Base-by-base conservation (phyloP, 306 rosid genomes). In the Acacia melanoxylon region DNA sequence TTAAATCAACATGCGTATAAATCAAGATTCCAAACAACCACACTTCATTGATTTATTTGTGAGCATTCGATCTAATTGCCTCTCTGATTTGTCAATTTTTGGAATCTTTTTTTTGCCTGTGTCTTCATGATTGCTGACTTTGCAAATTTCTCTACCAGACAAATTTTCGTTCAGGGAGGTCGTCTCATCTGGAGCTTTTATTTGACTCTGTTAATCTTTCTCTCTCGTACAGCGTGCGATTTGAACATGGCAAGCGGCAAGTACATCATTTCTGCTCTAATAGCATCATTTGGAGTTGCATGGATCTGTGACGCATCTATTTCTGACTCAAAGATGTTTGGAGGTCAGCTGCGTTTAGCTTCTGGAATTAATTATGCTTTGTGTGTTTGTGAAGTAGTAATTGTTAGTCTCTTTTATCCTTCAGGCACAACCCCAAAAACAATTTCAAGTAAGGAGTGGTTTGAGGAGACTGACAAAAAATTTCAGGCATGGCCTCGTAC, bases 401-500 rank as follows among this genome's bases (percentile, higher is more conserved):
- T 62, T 81, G 59, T 44, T 45, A 35, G 12, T 25, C 37, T 74
- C 29, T 68, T 59, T 77, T 37, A 37, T 78, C 67, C 74, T 85
- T 70, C 90, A 95, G 98, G 98, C 54, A 74, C 89, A 13, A 91
- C 89, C 68, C 91, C 97, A 0, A 31, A 41, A 16, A 93, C 97
- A 22, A 87, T 93, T 85, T 67, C 90, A n/a, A 89, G 68, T 84
- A 74, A 80, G 46, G 94, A 81, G 74, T 94, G 98, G 98, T 83
- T 62, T 79, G 95, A 88, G 71, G 97, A 93, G 89, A 94, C 98
- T 24, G 98, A 94, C 86, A 90, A 88, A 77, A 95, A 89, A 82
- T 87, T 93, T 29, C 94, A 93, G 89, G 84, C 97, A 58, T 95
- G 97, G 99, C 99, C 99, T 78, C 97, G 98, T 0, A 85, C 91